Evolutionary conservation across 305 asterid genomes (phyloP), one percentile per base, ranked within the genome.

Genomic region (Euphrasia arctica): DNA sequence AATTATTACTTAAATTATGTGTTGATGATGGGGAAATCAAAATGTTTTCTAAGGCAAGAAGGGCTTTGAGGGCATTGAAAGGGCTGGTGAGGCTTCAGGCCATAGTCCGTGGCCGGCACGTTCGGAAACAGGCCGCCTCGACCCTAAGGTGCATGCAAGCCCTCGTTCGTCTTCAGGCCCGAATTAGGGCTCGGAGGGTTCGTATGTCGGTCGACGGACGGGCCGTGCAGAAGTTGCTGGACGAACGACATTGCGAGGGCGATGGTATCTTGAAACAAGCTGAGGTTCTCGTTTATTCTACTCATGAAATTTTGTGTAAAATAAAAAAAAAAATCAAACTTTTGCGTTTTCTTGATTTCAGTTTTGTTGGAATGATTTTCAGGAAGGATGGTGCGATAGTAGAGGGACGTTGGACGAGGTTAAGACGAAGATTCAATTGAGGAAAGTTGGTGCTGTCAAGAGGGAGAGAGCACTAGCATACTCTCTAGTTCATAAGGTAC

Each of bases 131-230:
- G 63, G 97, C 97, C 51, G 96, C 95, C 0, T 94, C 88, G 15
- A 93, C 98, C 1, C 89, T 90, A 1, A 75, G 96, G 79, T 93
- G 97, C 68, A 93, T 93, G 98, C 98, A 93, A 68, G 97, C 98
- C 7, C 78, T 90, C 32, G 98, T 87, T 54, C 80, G 98, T n/a
- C 94, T 90, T 1, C 98, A 93, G 83, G 99, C 99, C 32, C 86
- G 96, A 5, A 78, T 93, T 8, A 77, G 98, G 72, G 97, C 97
- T 47, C 88, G 89, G 9, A 90, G 83, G 27, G 99, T 88, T 1
- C 81, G 97, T 5, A 84, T 86, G 97, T 90, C 96, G 2, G 74
- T 74, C 2, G 96, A 93, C 58, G 99, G 99, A 12, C 92, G 83
- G 60, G 97, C 96, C 0, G 96, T 90, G 63, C 96, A 90, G 84